phyloP scores from a whole-genome alignment of 148 eudicot genomes.

The Amaranthus hypochondriacus region DNA sequence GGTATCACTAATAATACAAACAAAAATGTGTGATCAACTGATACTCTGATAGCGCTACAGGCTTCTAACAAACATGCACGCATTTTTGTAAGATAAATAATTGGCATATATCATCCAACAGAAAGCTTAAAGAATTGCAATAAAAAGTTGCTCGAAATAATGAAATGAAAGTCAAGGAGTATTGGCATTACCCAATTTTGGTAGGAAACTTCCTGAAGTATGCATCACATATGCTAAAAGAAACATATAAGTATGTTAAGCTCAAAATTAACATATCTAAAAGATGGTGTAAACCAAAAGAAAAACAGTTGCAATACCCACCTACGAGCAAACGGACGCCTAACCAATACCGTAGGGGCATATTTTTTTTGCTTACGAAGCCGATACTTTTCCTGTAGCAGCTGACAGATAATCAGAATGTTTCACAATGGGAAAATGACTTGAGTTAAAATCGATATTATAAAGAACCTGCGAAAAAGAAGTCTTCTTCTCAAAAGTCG shows the following conservation, averaged over 20 bases:
- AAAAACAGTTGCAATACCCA: constrained; percentile 12
- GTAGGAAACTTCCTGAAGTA: constrained; percentile 83
- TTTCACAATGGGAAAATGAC: background rate
- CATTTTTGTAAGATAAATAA: background rate
- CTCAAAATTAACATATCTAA: background rate
- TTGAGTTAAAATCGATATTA: constrained; percentile 1
- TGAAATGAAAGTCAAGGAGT: background rate
- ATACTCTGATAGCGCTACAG: background rate
- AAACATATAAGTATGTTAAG: constrained; percentile 1
- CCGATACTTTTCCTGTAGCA: constrained; percentile 82
- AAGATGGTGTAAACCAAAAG: background rate
- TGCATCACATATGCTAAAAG: constrained; percentile 79
- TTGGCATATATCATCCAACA: background rate
- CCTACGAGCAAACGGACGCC: constrained; percentile 96
- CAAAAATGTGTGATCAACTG: background rate
- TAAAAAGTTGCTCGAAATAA: background rate
- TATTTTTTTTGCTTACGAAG: constrained; percentile 93
- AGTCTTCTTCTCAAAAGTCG: constrained; percentile 93
- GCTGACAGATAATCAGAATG: constrained; percentile 22
- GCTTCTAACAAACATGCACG: background rate
- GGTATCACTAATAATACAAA: no score
- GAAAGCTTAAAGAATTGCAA: background rate
- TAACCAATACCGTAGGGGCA: constrained; percentile 79
- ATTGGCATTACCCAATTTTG: constrained; percentile 61
- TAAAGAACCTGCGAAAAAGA: constrained; percentile 80